Evolutionary conservation across 179 eudicot species (phyloP).

Genomic region (Drosera spatulata): DNA sequence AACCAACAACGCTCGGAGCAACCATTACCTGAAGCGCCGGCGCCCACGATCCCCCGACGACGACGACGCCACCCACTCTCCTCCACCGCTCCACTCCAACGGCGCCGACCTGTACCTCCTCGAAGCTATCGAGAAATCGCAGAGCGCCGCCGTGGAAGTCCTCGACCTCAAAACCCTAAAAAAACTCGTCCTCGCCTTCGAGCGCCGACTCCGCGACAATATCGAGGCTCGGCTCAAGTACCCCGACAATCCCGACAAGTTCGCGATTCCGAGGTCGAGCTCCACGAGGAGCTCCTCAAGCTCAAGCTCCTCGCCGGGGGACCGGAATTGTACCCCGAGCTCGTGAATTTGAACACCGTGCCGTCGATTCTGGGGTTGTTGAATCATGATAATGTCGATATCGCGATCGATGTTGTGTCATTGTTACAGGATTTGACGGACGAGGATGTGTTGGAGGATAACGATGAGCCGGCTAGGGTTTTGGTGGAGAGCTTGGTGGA

Average conservation of each 20-base stretch:
- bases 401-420: slow-evolving; percentile 62
- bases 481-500: slow-evolving; percentile 72
- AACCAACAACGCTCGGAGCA: slow-evolving; percentile 2
- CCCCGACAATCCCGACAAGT: slow-evolving; percentile 78
- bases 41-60: slow-evolving; percentile 1
- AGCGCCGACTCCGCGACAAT: slow-evolving; percentile 90
- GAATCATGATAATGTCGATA: slow-evolving; percentile 76
- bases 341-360: slow-evolving; percentile 45
- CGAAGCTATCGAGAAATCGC: slow-evolving; percentile 77
- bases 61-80: neutral
- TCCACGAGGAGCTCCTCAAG: slow-evolving; percentile 80
- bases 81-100: slow-evolving; percentile 9
- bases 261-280: slow-evolving; percentile 89
- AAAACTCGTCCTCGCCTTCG: slow-evolving; percentile 75
- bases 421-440: slow-evolving; percentile 77
- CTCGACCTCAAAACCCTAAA: slow-evolving; percentile 80
- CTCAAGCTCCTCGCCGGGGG: slow-evolving; percentile 76
- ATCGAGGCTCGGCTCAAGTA: slow-evolving; percentile 87
- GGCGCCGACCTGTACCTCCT: slow-evolving; percentile 56
- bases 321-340: slow-evolving; percentile 80
- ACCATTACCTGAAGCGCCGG: slow-evolving; percentile 12
- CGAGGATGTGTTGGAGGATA: slow-evolving; percentile 83
- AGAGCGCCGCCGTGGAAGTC: slow-evolving; percentile 35
- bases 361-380: slow-evolving; percentile 59
- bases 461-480: slow-evolving; percentile 69